Conservation (phyloP, 2,329 filamentous ascomycete genomes). For the Zopfia rhizophila region DNA sequence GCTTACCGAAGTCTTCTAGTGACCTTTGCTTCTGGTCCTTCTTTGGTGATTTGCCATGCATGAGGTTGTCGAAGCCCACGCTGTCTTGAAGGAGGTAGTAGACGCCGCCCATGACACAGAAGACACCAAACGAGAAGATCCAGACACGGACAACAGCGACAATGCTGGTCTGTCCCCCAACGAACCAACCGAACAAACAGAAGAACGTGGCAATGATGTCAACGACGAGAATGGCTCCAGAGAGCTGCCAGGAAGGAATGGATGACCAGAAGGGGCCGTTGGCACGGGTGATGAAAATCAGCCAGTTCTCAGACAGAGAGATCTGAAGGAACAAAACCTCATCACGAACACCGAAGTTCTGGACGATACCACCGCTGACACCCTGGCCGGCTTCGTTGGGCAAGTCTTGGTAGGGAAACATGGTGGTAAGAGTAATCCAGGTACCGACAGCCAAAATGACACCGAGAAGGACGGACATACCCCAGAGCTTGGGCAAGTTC, state of each 20-base stretch:
- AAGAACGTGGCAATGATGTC: slow-evolving; percentile 88
- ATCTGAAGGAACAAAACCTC: slow-evolving; percentile 89
- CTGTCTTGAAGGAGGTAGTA: slow-evolving; percentile 86
- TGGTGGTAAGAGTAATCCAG: slow-evolving; percentile 90
- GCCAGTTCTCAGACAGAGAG: slow-evolving; percentile 92
- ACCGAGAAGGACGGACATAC: slow-evolving; percentile 87
- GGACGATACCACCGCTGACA: slow-evolving; percentile 82
- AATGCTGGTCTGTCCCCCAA: slow-evolving; percentile 75
- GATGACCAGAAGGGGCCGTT: slow-evolving; percentile 94
- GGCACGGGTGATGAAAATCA: slow-evolving; percentile 95
- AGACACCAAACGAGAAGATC: slow-evolving; percentile 91
- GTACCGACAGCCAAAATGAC: slow-evolving; percentile 83
- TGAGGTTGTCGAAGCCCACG: slow-evolving; percentile 86
- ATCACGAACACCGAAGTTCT: slow-evolving; percentile 86
- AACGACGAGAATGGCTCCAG: slow-evolving; percentile 80
- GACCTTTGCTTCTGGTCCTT: slow-evolving; percentile 84
- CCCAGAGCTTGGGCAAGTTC: slow-evolving; percentile 95
- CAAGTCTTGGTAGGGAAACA: slow-evolving; percentile 64
- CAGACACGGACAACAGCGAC: slow-evolving; percentile 89
- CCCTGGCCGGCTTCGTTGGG: slow-evolving; percentile 56
- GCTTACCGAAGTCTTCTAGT: slow-evolving; percentile 87
- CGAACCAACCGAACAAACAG: slow-evolving; percentile 86
- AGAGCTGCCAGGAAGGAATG: slow-evolving; percentile 85
- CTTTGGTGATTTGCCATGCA: slow-evolving; percentile 89
- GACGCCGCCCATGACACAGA: slow-evolving; percentile 81